Evolutionary conservation across 225 moss, liverwort and hornwort genomes (phyloP).

Genomic region (Takakia lepidozioides): DNA sequence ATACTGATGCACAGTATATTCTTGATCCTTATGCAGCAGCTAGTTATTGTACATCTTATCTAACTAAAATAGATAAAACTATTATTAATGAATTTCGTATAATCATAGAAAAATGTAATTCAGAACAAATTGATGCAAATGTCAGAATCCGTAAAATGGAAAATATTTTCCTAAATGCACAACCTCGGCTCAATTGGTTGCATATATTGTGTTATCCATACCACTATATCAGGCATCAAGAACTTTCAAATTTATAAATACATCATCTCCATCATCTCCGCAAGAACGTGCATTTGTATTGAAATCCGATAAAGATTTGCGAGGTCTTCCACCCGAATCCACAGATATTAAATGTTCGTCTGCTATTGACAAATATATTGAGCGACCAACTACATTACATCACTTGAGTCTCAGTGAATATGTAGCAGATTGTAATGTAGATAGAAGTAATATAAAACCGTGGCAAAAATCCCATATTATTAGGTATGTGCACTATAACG

Average conservation of each 20-base stretch:
- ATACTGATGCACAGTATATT: background rate
- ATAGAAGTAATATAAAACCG: too few species aligned
- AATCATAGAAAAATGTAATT: background rate
- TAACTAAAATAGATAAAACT: slow-evolving; percentile 1
- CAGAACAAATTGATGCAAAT: background rate
- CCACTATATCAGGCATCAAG: background rate
- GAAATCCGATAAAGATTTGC: background rate
- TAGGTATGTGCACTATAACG: background rate
- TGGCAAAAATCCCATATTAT: background rate
- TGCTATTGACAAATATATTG: too few species aligned
- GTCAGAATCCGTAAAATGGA: background rate
- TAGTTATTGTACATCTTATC: slow-evolving; percentile 1
- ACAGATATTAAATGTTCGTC: background rate
- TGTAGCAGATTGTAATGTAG: too few species aligned
- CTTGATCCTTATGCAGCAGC: background rate
- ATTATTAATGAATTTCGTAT: background rate
- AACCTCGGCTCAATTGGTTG: background rate
- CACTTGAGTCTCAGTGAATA: too few species aligned
- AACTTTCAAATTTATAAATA: background rate
- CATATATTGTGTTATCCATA: background rate
- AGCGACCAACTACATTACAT: too few species aligned
- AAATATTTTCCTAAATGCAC: background rate
- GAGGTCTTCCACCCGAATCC: background rate
- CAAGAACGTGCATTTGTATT: background rate
- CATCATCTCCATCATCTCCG: background rate